Evolutionary conservation across 2,329 filamentous ascomycete species (phyloP).

Genomic region (Penicillium sp.): DNA sequence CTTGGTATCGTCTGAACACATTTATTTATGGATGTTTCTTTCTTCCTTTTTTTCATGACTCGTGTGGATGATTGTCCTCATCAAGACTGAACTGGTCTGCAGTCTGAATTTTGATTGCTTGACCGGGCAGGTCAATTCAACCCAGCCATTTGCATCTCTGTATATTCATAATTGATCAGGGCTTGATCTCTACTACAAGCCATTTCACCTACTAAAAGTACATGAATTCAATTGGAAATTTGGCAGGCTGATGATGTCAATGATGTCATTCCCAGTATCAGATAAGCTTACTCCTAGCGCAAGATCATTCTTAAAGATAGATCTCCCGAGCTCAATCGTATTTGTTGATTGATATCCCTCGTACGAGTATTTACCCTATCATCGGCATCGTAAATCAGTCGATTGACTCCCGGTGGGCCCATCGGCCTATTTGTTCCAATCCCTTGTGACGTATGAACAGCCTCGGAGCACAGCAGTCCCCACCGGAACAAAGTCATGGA

Average conservation of each 20-base stretch:
- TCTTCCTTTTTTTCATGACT: neutral
- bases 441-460: constrained; percentile 27
- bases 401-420: neutral
- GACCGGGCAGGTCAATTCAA: neutral
- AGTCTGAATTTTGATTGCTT: constrained; percentile 3
- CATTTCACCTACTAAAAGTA: constrained; percentile 11
- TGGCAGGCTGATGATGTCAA: constrained; percentile 19
- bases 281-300: neutral
- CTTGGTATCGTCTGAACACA: neutral
- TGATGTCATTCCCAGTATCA: constrained; percentile 19
- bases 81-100: constrained; percentile 13
- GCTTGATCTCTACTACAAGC: neutral
- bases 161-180: constrained; percentile 16
- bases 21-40: neutral
- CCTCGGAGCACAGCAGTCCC: constrained; percentile 33
- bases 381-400: neutral
- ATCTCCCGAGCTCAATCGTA: neutral
- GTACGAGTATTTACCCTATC: neutral
- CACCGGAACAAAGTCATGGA: constrained; percentile 26
- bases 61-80: neutral
- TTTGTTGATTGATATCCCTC: neutral
- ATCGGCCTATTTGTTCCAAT: neutral
- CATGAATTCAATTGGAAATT: neutral
- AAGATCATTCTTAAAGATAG: neutral
- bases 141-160: constrained; percentile 3